phyloP scores from a whole-genome alignment of 2,329 filamentous ascomycete genomes.

The Clonostachys rosea region DNA sequence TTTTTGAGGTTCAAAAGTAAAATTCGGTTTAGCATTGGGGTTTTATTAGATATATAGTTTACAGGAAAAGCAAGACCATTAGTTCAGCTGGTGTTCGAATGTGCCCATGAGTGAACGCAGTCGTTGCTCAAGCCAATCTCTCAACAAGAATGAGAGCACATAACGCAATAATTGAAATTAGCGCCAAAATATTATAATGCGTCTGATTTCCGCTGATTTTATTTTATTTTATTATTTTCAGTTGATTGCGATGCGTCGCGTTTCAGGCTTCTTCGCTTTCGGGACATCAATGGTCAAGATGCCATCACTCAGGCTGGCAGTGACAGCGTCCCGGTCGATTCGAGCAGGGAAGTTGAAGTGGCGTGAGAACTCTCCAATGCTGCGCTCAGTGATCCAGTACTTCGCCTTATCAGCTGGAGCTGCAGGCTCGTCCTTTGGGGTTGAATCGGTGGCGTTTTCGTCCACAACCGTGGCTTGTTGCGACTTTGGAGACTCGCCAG shows the following conservation, averaged over 20 bases:
- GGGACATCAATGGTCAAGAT: not conserved
- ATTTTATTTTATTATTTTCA: constrained; percentile 19
- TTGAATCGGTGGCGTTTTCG: not conserved
- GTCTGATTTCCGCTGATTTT: too few species aligned
- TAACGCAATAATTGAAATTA: too few species aligned
- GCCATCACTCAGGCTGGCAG: not conserved
- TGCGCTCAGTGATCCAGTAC: constrained; percentile 35
- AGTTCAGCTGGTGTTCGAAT: too few species aligned
- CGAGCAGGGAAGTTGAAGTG: not conserved
- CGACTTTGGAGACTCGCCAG: constrained; percentile 18
- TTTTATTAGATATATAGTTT: too few species aligned
- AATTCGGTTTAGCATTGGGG: too few species aligned
- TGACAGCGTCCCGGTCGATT: not conserved
- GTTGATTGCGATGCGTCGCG: constrained; percentile 49
- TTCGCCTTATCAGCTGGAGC: constrained; percentile 41
- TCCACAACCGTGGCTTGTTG: constrained; percentile 54
- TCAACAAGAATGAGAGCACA: too few species aligned
- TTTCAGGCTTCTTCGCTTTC: constrained; percentile 49
- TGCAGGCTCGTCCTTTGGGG: constrained; percentile 41
- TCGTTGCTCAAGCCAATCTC: too few species aligned
- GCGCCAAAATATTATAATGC: too few species aligned
- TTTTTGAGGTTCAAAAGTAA: too few species aligned
- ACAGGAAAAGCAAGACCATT: too few species aligned
- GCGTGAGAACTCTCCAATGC: not conserved
- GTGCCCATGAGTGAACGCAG: too few species aligned